Evolutionary conservation across 2,329 filamentous ascomycete genomes (phyloP).

Genomic region (Chaetomium strumarium): DNA sequence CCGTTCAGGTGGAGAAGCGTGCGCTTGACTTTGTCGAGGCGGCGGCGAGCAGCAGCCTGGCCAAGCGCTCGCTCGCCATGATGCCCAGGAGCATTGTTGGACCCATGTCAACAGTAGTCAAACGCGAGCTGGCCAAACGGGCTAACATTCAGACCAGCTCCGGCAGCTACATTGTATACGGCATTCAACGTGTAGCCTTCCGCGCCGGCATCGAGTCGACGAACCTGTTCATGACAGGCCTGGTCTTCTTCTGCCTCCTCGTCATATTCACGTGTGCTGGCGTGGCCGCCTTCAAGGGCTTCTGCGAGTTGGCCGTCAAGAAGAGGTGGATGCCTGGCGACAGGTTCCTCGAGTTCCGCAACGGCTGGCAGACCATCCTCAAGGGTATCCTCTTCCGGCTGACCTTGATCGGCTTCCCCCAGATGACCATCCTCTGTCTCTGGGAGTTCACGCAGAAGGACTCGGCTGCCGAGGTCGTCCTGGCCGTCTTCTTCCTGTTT

Average conservation of each 20-base stretch:
- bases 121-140: slow-evolving; percentile 43
- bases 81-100: slow-evolving; percentile 38
- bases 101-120: slow-evolving; percentile 26
- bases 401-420: slow-evolving; percentile 83
- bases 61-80: slow-evolving; percentile 51
- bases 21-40: slow-evolving; percentile 32
- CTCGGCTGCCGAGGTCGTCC: slow-evolving; percentile 76
- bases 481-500: slow-evolving; percentile 84
- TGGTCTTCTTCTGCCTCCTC: slow-evolving; percentile 84
- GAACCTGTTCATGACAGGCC: slow-evolving; percentile 88
- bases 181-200: slow-evolving; percentile 87
- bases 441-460: slow-evolving; percentile 89
- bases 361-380: slow-evolving; percentile 86
- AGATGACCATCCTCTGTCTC: slow-evolving; percentile 82
- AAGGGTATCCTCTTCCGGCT: slow-evolving; percentile 92
- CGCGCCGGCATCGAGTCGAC: slow-evolving; percentile 76
- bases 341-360: slow-evolving; percentile 88
- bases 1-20: slow-evolving; percentile 75
- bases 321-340: slow-evolving; percentile 73
- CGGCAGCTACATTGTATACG: slow-evolving; percentile 60
- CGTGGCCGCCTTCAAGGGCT: slow-evolving; percentile 73
- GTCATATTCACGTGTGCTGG: slow-evolving; percentile 66
- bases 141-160: slow-evolving; percentile 47
- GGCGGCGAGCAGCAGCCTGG: slow-evolving; percentile 37
- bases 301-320: slow-evolving; percentile 70